Conservation (phyloP, 352 stramenopile genomes). For the Aphanomyces cochlioides region DNA sequence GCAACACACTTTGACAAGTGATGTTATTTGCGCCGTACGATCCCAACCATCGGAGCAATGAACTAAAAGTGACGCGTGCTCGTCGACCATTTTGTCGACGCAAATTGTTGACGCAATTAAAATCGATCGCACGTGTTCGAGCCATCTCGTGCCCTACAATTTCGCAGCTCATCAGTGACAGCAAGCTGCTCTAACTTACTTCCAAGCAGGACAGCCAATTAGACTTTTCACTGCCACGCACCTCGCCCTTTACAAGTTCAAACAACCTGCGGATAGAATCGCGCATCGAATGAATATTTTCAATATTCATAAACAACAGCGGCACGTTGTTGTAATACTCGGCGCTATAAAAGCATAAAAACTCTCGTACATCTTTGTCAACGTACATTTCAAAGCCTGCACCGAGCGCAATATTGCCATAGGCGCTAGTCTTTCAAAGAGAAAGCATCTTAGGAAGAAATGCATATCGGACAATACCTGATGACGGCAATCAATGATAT, state of each 20-base stretch:
- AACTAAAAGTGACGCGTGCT: conserved; percentile 93
- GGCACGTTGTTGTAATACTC: conserved; percentile 80
- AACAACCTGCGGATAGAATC: conserved; percentile 79
- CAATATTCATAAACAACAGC: conserved; percentile 86
- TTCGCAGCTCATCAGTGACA: neutral
- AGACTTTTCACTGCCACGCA: conserved; percentile 64
- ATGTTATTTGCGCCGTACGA: conserved; percentile 94
- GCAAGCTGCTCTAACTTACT: conserved; percentile 34
- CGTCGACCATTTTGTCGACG: conserved; percentile 76
- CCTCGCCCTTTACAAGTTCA: conserved; percentile 83
- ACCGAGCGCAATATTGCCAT: conserved; percentile 75
- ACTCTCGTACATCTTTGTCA: conserved; percentile 32
- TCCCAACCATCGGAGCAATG: conserved; percentile 99
- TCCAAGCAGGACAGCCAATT: conserved; percentile 81
- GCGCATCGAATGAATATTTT: conserved; percentile 92
- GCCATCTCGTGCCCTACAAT: conserved; percentile 60
- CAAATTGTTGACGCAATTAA: conserved; percentile 89
- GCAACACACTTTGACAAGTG: conserved; percentile 93
- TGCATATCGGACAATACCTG: conserved; percentile 37
- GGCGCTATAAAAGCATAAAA: conserved; percentile 42
- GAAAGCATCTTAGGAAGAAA: neutral
- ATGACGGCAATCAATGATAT: conserved; percentile 80
- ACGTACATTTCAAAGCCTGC: conserved; percentile 83
- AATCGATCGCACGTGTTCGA: conserved; percentile 76
- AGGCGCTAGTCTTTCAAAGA: conserved; percentile 58